Evolutionary conservation across 179 eudicot species (phyloP), one percentile per base, ranked within the genome.

Genomic region (Pouteria campechiana): DNA sequence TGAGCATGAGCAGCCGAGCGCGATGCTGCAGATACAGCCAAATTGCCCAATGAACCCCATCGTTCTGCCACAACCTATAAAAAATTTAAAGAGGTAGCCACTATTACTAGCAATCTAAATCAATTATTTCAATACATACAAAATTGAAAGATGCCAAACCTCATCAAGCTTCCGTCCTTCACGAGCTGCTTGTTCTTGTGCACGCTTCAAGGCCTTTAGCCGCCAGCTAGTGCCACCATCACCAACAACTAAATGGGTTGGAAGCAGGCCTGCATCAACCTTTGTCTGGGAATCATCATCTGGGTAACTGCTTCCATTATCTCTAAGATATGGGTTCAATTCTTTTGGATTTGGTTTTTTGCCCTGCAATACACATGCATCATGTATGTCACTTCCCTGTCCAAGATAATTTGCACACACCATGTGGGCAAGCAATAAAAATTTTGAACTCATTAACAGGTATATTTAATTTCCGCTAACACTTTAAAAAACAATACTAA

Each of bases 201-300:
- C 74, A 48, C 95, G 88, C 59, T 81, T 89, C 71, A 89, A 64
- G 30, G 97, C 95, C 66, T 89, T 89, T 48, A 85, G 52, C 66
- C 97, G 81, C 97, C 95, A 89, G 55, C 97, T 89, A 32, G 95
- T 93, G 41, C 97, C 97, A 61, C 95, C 97, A 64, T 89, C 97
- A 17, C 97, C 97, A 44, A 89, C 71, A 35, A 85, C 44, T 48
- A 89, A 60, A 54, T 74, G 60, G 22, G 93, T 69, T 48, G 67
- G 27, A 45, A 72, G 76, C 20, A 58, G 62, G 44, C 60, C 68
- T 14, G 59, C 45, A 2, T 32, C 58, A 20, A 63, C 23, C 52
- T 58, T 84, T 33, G 35, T 27, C 35, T 52, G 70, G 36, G 74
- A 65, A 7, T 51, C 66, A 13, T 69, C 87, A 54, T 81, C 93